Evolutionary conservation across 441 rosid species (phyloP), one percentile per base, ranked within the genome.

Genomic region (Metrosideros polymorpha): DNA sequence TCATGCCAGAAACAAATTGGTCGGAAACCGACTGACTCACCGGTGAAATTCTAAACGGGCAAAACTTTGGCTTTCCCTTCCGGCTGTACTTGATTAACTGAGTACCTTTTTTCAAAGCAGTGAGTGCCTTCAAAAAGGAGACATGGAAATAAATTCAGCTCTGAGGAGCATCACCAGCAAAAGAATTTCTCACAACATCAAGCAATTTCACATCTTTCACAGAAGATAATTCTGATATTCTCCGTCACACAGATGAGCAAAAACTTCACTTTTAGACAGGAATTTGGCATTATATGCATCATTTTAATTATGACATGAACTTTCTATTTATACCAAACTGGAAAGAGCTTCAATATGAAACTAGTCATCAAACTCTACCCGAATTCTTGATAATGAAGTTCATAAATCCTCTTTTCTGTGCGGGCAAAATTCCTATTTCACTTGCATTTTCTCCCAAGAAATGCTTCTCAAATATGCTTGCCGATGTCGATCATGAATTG

Each of bases 21-120:
- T 39, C 5, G 5, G 47, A 71, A 39, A 19, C 42, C 0, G n/a
- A 35, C 47, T 56, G 89, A 90, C 93, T 92, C 92, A 97, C 98
- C 85, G 95, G 90, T 82, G 98, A 96, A 88, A 96, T 93, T 91
- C 98, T 94, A 93, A 96, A 97, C 76, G 98, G 92, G 8, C 99
- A 98, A 86, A 97, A 94, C 88, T 97, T 97, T 13, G 99, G 99
- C 90, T 95, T 96, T 59, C 98, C 98, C 91, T 94, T 94, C 77
- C 99, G 92, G 91, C 96, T 96, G 85, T 96, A 97, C 93, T 96
- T 97, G 92, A 97, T 87, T 87, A 97, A 89, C 85, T 95, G 98
- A 86, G 96, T 90, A 71, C 98, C 99, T 83, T 95, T 97, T 88
- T 97, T 96, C 92, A 97, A 90, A 88, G 93, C 59, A 77, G 95